Percentiles rank a stretch among this genome's conserved stretches.
These are phyloP conservation scores for Cercospora brassicicola DNA, from an alignment of 2,329 filamentous ascomycete species.

Conservation along the genomic window DNA sequence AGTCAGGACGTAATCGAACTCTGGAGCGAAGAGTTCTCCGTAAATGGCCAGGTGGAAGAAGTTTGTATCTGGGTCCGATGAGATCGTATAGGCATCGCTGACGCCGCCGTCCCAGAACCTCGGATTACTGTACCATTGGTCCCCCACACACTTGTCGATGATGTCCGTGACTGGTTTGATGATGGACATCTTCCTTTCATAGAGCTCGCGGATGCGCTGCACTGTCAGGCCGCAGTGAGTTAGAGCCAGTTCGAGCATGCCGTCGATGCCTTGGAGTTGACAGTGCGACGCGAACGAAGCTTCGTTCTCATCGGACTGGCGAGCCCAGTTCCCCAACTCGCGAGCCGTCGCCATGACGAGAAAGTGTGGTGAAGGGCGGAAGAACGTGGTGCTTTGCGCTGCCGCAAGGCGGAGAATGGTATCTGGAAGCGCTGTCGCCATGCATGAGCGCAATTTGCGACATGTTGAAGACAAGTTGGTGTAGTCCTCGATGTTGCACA, in stretches of 20 bases:
- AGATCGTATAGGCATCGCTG: slow-evolving; percentile 34
- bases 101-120: slow-evolving; percentile 40
- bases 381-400: slow-evolving; percentile 40
- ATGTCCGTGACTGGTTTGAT: slow-evolving; percentile 39
- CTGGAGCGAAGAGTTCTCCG: slow-evolving; percentile 36
- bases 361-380: slow-evolving; percentile 42
- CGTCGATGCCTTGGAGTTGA: slow-evolving; percentile 36
- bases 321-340: slow-evolving; percentile 40
- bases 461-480: slow-evolving; percentile 36
- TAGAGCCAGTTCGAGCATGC: slow-evolving; percentile 37
- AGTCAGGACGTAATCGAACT: slow-evolving; percentile 31
- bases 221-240: slow-evolving; percentile 37
- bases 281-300: slow-evolving; percentile 21
- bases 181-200: slow-evolving; percentile 34
- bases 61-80: slow-evolving; percentile 28
- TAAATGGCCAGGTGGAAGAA: slow-evolving; percentile 40
- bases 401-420: slow-evolving; percentile 39
- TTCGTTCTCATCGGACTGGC: slow-evolving; percentile 30
- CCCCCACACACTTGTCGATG: slow-evolving; percentile 39
- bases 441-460: slow-evolving; percentile 30
- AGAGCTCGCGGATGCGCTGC: slow-evolving; percentile 36
- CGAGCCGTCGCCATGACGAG: slow-evolving; percentile 39
- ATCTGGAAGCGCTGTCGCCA: slow-evolving; percentile 27
- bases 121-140: slow-evolving; percentile 32
- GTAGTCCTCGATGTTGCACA: slow-evolving; percentile 41